Base-by-base conservation (phyloP, 495 filamentous ascomycete species). In the Annulohypoxylon moriforme region DNA sequence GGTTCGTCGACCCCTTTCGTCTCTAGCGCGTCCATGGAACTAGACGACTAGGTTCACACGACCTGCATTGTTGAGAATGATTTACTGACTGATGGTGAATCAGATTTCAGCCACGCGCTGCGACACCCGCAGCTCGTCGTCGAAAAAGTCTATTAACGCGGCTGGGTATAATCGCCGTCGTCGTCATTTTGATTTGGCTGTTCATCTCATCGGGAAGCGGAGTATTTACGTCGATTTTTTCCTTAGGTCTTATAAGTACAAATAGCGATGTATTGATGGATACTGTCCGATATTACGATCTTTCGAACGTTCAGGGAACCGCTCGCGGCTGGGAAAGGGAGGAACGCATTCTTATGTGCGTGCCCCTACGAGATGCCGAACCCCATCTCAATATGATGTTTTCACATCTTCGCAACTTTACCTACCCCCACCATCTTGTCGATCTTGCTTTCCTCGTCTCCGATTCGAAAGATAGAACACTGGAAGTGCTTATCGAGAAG, bases 351-450 rank as follows among this genome's bases (percentile, higher is more conserved):
- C 85, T 99, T 46, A 89, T 99, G 77, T 98, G 96, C 77, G 95
- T 96, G 6, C 96, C 96, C 38, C 86, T 99, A 50, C 89, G 96
- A 76, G 96, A 99, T 79, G 96, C 96, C 22, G 90, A 95, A 73
- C 88, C 92, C 20, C 96, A 99, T 85, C 84, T 99, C 5, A 91
- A 92, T 44, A 97, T 99, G 96, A 98, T 99, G 86, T 99, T 99
- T 81, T 90, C 89, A 33, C 96, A 99, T 79, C 88, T 99, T 44
- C 89, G 87, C 50, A 99, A 98, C 81, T 91, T 99, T 60, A 99
- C 96, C 34, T 99, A 99, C 76, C 96, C 96, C 0, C 96, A 99
- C 77, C 90, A 96, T 75, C 86, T 98, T 46, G 94, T 99, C 76
- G 96, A 99, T 75, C 84, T 99, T 18, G 96, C 96, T 3, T 99